Conservation (phyloP, 139 green algal species). For the Zygnema circumcarinatum region DNA sequence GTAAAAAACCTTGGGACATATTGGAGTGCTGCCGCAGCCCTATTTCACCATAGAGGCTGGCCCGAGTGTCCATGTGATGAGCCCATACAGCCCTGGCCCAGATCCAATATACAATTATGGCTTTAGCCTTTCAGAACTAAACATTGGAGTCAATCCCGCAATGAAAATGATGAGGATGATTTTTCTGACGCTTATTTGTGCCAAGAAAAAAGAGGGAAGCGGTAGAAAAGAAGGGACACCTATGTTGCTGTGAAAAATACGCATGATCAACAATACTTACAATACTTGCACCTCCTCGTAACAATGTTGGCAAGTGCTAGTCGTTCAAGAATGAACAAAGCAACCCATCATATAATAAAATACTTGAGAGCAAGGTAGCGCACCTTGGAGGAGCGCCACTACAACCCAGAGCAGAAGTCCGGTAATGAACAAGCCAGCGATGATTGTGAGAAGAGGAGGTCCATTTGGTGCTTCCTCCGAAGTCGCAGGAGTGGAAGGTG, state of each 20-base stretch:
- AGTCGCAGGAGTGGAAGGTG: neutral
- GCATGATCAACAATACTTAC: neutral
- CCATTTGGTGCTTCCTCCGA: neutral
- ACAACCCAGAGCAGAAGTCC: neutral
- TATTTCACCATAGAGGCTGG: neutral
- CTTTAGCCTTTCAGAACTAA: neutral
- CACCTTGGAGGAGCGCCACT: neutral
- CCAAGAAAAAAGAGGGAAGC: too few relatives aligned
- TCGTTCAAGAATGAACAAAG: neutral
- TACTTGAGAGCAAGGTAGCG: neutral
- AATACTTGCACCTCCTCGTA: too few relatives aligned
- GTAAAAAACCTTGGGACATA: too few relatives aligned
- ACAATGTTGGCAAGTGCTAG: too few relatives aligned
- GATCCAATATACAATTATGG: neutral
- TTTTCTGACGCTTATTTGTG: neutral
- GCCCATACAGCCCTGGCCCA: neutral
- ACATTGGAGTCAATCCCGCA: neutral
- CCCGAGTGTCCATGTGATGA: neutral
- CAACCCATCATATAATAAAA: neutral
- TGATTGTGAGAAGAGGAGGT: neutral
- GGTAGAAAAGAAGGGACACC: neutral
- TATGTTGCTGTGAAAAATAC: neutral
- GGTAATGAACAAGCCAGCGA: neutral
- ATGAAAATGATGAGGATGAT: neutral
- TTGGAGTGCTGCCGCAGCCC: too few relatives aligned